Evolutionary conservation across 805 yeast genomes (phyloP), one percentile per base, ranked within the genome.

Genomic region (Hanseniaspora vineae): DNA sequence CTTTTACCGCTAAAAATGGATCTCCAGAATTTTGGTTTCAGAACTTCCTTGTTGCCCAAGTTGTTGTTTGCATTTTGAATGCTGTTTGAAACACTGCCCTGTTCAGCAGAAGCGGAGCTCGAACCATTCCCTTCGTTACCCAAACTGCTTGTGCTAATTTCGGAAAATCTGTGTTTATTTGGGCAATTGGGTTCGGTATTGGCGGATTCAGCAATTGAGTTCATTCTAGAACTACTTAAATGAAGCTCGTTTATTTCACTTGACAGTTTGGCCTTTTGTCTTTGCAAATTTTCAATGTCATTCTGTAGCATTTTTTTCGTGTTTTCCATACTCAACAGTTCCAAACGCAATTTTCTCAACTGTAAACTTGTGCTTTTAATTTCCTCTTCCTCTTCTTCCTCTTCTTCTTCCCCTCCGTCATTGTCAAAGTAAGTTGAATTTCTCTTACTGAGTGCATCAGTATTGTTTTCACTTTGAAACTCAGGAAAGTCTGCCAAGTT

Each of bases 261-360:
- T 44, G 62, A 65, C 46, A 86, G 62, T 15, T 64, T 61, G 33
- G 65, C 67, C 61, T 74, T 80, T 44, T 73, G 72, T 0, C 55
- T 50, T 31, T 65, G 70, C 51, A 87, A 65, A 17, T 66, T 71
- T 44, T 69, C 72, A 13, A 83, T 69, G 39, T 82, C 87, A 42
- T 65, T 67, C 18, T 66, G 49, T 35, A 81, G 53, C 6, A 60
- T 60, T 2, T 71, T 68, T 52, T 73, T 77, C 1, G 68, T 64
- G 1, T 68, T 58, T 35, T 69, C 67, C 51, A 73, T 69, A 39
- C 61, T 61, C 14, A 62, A 58, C 12, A 79, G 54, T 50, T 70
- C 73, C 35, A 61, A 54, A 46, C 68, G 72, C 49, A 75, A 47
- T n/a, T 64, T 57, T 46, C 71, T 65, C 46, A 75, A 52, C 20